Evolutionary conservation across 768 basidiomycete species (phyloP), one percentile per base, ranked within the genome.

Genomic region (Leccinum barrowsii): DNA sequence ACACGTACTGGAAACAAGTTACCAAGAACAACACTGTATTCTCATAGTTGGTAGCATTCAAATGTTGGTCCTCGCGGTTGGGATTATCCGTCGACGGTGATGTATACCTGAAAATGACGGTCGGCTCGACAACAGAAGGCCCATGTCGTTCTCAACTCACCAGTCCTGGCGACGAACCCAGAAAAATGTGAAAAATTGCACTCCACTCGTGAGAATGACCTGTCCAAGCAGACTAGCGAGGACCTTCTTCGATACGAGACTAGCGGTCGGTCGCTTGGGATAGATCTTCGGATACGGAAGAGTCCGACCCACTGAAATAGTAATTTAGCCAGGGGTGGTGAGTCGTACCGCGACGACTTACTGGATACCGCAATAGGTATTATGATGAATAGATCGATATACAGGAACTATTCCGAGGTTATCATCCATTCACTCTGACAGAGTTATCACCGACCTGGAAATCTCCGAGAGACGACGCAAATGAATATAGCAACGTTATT

Each of bases 1-100:
- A 78, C 67, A 98, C 92, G 73, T 99, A 99, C 75, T 99, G 97
- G 85, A 98, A 98, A 61, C 94, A 97, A 10, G 97, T 98, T 47
- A 98, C 78, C 63, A 98, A 74, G 77, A 99, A 99, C 57, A 99
- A 74, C 28, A 83, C 85, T 5, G 97, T 86, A 71, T 99, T 98
- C 73, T 98, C 97, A 67, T 83, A 95, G 70, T 95, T 98, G 44
- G 76, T 84, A 21, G 92, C 87, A 58, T 93, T 84, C 47, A 98
- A 79, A 65, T 92, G 85, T 72, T 87, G 82, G 59, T 80, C 82
- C 46, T 83, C 76, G 49, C 79, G 80, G 47, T 76, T 74, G 24
- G 81, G 78, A 19, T 80, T 68, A 34, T 71, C 69, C 50, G 71
- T 67, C 0, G 74, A 74, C n/a, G 93, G 94, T 13, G 86, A 82